Base-by-base conservation (phyloP, 805 yeast species). In the Metschnikowia santaceciliae region DNA sequence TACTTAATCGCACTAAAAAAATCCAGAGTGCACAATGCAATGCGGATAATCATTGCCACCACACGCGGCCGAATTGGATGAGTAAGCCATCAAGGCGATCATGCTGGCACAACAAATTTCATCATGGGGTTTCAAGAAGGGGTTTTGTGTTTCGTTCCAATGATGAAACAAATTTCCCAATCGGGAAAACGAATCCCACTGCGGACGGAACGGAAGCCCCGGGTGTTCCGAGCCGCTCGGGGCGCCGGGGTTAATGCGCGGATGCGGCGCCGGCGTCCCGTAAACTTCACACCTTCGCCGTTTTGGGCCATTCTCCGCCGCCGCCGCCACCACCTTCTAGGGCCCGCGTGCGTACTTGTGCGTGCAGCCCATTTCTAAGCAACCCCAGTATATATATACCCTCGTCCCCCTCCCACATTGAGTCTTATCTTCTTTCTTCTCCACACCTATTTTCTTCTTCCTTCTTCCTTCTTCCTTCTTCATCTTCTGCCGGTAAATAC, bases 221-320 rank as follows among this genome's bases (percentile, higher is more conserved):
- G 4, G 13, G 4, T 11, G 39, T 17, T 11, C 39, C 39, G 39
- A 36, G 22, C 38, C 22, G 22, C 20, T 17, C 13, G 22, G 26
- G n/a, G 17, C 6, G 30, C 6, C 41, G 30, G 30, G n/a, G 10
- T 5, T 19, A 20, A 20, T 20, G 26, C 26, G 41, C 41, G 41
- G 26, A 13, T 11, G 15, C 41, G 23, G 26, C 13, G 11, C 10
- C 14, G 6, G 41, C 30, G 4, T 20, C 26, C 41, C 41, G 17
- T 14, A 20, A 13, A 20, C 20, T 11, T 26, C 30, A 0, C 11
- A 26, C 11, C 30, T 8, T 26, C 2, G 11, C 47, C 41, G 23
- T 15, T 19, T 35, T 17, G 34, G 26, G 41, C 39, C 3, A 2
- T 34, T 36, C 47, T 44, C 47, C 47, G 47, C 15, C 47, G 47